A percentile compares a stretch with the other conserved stretches of the same genome.
These are phyloP conservation scores for Musa balbisiana DNA, from an alignment of 202 grass and related monocot species.

Conservation along the genomic window DNA sequence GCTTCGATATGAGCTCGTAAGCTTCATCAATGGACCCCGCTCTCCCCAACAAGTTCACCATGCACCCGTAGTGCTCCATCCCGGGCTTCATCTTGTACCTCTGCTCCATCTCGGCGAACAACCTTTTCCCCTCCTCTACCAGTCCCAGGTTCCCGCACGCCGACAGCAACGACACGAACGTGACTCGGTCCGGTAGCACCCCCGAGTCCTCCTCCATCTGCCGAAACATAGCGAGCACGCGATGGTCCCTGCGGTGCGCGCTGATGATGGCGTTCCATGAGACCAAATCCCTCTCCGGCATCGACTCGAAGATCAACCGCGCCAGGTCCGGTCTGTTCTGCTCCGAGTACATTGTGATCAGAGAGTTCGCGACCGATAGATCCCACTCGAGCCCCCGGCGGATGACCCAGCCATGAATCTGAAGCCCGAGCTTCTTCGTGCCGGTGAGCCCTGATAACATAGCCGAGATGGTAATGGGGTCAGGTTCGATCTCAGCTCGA, in stretches of 20 bases:
- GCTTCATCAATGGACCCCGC: conserved; percentile 38
- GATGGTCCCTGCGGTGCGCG: conserved; percentile 2
- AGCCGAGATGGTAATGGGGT: conserved; percentile 14
- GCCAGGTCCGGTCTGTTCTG: not conserved
- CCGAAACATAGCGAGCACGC: conserved; percentile 7
- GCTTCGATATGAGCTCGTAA: conserved; percentile 30
- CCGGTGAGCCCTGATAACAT: conserved; percentile 6
- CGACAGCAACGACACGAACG: conserved; percentile 30
- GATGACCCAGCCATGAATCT: conserved; percentile 28
- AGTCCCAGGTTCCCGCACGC: conserved; percentile 38
- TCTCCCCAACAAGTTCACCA: conserved; percentile 56
- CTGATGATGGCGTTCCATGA: conserved; percentile 25
- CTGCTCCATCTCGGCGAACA: conserved; percentile 51
- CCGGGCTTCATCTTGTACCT: conserved; percentile 32
- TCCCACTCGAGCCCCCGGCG: conserved; percentile 13
- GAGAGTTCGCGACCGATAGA: conserved; percentile 16
- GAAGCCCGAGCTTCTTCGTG: not conserved
- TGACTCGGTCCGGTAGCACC: conserved; percentile 26
- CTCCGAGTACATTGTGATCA: conserved; percentile 23
- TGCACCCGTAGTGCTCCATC: conserved; percentile 34
- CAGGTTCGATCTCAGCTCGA: not conserved
- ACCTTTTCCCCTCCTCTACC: conserved; percentile 35
- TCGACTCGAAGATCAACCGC: not conserved
- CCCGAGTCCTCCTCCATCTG: conserved; percentile 29
- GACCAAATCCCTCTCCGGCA: conserved; percentile 23